These are phyloP conservation scores for Vigna mungo DNA, from an alignment of 306 rosid genomes.

Conservation along the genomic window DNA sequence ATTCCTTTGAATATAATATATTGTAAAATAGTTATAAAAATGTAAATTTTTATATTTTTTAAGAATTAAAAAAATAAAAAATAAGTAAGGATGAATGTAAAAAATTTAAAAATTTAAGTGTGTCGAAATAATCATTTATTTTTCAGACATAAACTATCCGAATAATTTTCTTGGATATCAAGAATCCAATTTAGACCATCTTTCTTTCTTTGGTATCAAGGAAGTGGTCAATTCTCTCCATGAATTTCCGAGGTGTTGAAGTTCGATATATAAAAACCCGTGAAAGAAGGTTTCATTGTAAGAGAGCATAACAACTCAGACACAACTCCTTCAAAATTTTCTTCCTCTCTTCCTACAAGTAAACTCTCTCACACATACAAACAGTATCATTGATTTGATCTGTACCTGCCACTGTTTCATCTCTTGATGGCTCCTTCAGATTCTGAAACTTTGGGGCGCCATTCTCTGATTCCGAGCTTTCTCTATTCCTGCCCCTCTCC, in stretches of 20 bases:
- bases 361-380: neutral
- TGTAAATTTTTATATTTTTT: too few species aligned
- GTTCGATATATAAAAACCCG: neutral
- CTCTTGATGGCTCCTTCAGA: constrained; percentile 57
- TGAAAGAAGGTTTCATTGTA: neutral
- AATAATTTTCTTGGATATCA: too few species aligned
- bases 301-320: neutral
- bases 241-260: too few species aligned
- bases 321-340: neutral
- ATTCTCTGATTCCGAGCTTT: constrained; percentile 70
- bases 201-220: neutral
- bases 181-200: too few species aligned
- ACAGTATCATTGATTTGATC: neutral
- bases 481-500: constrained; percentile 65
- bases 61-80: too few species aligned
- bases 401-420: neutral
- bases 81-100: too few species aligned
- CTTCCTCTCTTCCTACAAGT: neutral
- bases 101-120: too few species aligned
- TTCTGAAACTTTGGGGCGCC: constrained; percentile 53
- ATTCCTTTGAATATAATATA: too few species aligned
- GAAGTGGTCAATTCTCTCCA: neutral
- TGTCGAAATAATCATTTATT: too few species aligned
- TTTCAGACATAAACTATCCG: too few species aligned
- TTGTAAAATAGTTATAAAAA: too few species aligned